Evolutionary conservation across 768 basidiomycete species (phyloP).

Genomic region (Russula lepida): DNA sequence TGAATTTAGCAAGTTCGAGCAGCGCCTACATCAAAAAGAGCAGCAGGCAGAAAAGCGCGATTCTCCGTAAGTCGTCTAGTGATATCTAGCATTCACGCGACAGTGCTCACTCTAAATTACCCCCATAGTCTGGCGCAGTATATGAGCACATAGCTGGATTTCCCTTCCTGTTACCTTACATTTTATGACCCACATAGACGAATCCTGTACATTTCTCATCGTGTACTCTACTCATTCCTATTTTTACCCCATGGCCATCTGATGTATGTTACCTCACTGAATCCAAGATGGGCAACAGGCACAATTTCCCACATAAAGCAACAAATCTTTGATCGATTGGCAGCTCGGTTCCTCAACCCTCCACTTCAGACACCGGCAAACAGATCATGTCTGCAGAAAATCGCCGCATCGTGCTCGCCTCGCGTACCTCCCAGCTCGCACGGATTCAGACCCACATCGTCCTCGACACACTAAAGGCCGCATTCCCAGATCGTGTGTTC

Average conservation of each 20-base stretch:
- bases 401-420: slow-evolving; percentile 67
- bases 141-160: slow-evolving; percentile 53
- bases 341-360: background rate
- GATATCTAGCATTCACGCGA: slow-evolving; percentile 5
- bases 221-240: slow-evolving; percentile 5
- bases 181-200: slow-evolving; percentile 4
- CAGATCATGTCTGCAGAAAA: slow-evolving; percentile 13
- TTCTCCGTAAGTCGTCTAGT: slow-evolving; percentile 37
- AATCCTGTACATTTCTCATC: background rate
- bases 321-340: background rate
- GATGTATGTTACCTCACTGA: background rate
- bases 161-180: background rate
- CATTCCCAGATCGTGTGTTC: slow-evolving; percentile 45
- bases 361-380: background rate
- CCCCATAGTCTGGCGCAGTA: slow-evolving; percentile 63
- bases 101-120: slow-evolving; percentile 7
- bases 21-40: slow-evolving; percentile 44
- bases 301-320: background rate
- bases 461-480: slow-evolving; percentile 47
- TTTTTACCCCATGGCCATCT: background rate
- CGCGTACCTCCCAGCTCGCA: slow-evolving; percentile 81
- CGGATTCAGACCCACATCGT: slow-evolving; percentile 85
- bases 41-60: slow-evolving; percentile 29
- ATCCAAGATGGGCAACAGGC: background rate
- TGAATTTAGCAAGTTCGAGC: slow-evolving; percentile 85